Evolutionary conservation across 495 filamentous ascomycete species (phyloP), one percentile per base, ranked within the genome.

Genomic region (Annulohypoxylon bovei): DNA sequence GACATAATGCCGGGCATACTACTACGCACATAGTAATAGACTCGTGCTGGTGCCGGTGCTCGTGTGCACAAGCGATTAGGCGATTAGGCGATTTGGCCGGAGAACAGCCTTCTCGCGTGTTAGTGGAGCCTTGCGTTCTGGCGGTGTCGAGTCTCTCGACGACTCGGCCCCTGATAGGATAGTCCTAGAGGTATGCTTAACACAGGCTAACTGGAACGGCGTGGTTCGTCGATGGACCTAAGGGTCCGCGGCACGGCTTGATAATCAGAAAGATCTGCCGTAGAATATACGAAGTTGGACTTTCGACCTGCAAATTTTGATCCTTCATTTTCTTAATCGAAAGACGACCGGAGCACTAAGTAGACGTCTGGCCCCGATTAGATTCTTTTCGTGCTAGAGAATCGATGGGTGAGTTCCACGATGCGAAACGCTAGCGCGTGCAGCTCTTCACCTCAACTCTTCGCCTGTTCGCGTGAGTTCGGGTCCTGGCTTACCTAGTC

Each of bases 381-480:
- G 32, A 59, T 23, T 42, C 54, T 27, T 50, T 12, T 18, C 32
- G 46, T 8, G 30, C 20, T 33, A 18, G 56, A 49, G 25, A 25
- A 55, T 58, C 32, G 46, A 53, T 55, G 37, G 32, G 14, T 11
- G 33, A 65, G 70, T 61, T 68, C 44, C 65, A 65, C 49, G 70
- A 65, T 68, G 54, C 65, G 65, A 72, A 72, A 68, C 69, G 59
- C 47, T 72, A 68, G 70, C 56, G 65, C 50, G 25, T 50, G 60
- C 33, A 50, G 46, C 46, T 72, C 47, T 49, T 49, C 62, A 65
- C 67, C 47, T 70, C 44, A 47, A 59, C 44, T 71, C 23, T 47
- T 63, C 39, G 39, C 39, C 39, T 42, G 39, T 42, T 52, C 59
- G 44, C 57, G 57, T 52, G 62, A 61, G 47, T 50, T 50, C 65